A percentile compares a stretch with the other conserved stretches of the same genome.
These are phyloP conservation scores for Chaetomium sp. DNA, from an alignment of 2,329 filamentous ascomycete species.

Conservation along the genomic window DNA sequence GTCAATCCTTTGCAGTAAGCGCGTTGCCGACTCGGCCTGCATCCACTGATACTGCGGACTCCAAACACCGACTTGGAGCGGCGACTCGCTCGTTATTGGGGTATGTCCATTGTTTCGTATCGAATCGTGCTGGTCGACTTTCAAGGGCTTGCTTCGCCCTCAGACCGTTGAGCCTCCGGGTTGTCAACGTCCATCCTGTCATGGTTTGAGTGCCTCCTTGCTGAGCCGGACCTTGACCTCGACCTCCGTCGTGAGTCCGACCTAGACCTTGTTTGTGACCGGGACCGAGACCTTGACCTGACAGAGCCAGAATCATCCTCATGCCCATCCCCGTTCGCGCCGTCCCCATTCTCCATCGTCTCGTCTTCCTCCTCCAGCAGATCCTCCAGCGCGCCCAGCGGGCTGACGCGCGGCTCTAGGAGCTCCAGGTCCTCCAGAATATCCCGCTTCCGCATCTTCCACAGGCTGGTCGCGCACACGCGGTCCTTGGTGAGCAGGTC, in stretches of 20 bases:
- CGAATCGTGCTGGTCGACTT: neutral
- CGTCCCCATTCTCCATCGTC: conserved; percentile 38
- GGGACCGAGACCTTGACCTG: conserved; percentile 37
- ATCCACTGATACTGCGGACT: neutral
- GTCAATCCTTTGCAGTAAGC: neutral
- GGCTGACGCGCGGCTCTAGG: conserved; percentile 81
- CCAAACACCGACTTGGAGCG: neutral
- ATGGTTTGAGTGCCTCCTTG: conserved; percentile 23
- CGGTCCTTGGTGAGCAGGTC: conserved; percentile 86
- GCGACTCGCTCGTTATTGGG: neutral
- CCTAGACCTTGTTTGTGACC: conserved; percentile 5
- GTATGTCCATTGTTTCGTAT: neutral
- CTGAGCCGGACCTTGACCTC: conserved; percentile 3
- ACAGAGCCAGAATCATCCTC: conserved; percentile 30
- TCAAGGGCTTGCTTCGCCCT: conserved; percentile 26
- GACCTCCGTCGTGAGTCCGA: neutral
- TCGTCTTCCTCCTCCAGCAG: conserved; percentile 63
- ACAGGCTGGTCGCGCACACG: conserved; percentile 87
- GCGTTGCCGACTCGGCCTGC: neutral
- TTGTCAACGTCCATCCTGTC: conserved; percentile 36
- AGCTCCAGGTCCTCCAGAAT: conserved; percentile 86
- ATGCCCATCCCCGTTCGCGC: conserved; percentile 28
- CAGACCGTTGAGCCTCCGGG: conserved; percentile 14
- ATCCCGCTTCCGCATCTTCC: conserved; percentile 83
- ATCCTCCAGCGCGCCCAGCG: conserved; percentile 77